Evolutionary conservation across 768 basidiomycete genomes (phyloP).

Genomic region (Astraeus odoratus): DNA sequence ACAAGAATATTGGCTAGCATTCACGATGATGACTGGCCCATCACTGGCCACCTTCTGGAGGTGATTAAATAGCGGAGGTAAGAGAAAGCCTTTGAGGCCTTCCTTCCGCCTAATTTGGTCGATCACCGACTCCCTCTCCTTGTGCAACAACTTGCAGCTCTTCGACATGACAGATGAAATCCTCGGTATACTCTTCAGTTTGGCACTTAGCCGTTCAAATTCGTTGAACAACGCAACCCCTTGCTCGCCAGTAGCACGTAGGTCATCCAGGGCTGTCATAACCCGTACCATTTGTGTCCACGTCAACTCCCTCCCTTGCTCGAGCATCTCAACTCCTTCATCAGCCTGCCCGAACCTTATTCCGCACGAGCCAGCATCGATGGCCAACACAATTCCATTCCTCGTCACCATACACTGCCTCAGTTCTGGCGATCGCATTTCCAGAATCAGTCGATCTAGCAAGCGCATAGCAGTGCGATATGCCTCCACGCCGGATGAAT

Average conservation of each 20-base stretch:
- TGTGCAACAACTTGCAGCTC: slow-evolving; percentile 15
- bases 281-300: slow-evolving; percentile 28
- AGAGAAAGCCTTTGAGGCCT: slow-evolving; percentile 29
- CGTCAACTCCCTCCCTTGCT: slow-evolving; percentile 26
- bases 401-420: slow-evolving; percentile 11
- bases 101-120: slow-evolving; percentile 25
- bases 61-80: slow-evolving; percentile 13
- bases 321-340: slow-evolving; percentile 26
- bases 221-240: slow-evolving; percentile 14
- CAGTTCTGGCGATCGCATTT: slow-evolving; percentile 12
- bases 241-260: slow-evolving; percentile 16
- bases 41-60: slow-evolving; percentile 21
- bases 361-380: slow-evolving; percentile 22
- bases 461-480: slow-evolving; percentile 23
- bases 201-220: slow-evolving; percentile 16
- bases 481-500: slow-evolving; percentile 23
- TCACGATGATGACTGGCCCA: slow-evolving; percentile 33
- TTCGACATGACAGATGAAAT: slow-evolving; percentile 9
- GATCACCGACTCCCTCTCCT: slow-evolving; percentile 19
- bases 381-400: slow-evolving; percentile 14
- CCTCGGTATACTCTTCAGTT: slow-evolving; percentile 9
- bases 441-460: slow-evolving; percentile 14
- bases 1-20: slow-evolving; percentile 16
- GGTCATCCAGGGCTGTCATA: slow-evolving; percentile 19
- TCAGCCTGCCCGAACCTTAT: slow-evolving; percentile 16